Conservation (phyloP, 371 early-diverging fungal species). For the Saksenaea oblongispora region DNA sequence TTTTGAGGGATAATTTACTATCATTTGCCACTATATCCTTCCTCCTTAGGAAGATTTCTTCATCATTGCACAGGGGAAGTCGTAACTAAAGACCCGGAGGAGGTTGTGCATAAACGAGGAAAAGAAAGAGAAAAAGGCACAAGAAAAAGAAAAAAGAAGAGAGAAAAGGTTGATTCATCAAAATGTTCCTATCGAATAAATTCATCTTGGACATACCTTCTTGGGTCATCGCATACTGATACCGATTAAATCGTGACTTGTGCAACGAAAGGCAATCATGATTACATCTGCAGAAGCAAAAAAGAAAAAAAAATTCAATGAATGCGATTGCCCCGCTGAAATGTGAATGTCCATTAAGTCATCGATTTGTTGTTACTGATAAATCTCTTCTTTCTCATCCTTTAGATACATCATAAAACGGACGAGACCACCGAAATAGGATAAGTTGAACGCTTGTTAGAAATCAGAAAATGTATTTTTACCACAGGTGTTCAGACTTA, state of each 20-base stretch:
- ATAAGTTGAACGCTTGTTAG: background rate
- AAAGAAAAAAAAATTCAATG: slow-evolving; percentile 1
- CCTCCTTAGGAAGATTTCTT: background rate
- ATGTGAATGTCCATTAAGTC: background rate
- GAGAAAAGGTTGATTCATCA: background rate
- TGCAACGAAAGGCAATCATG: background rate
- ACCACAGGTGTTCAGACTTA: background rate
- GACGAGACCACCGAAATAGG: background rate
- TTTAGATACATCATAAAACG: background rate
- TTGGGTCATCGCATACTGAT: background rate
- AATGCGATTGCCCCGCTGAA: slow-evolving; percentile 4
- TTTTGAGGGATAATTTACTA: background rate
- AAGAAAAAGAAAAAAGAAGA: background rate
- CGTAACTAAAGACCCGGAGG: background rate
- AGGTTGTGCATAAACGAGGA: background rate
- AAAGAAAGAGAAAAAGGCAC: no score
- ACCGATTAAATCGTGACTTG: background rate
- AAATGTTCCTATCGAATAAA: background rate
- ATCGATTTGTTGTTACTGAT: slow-evolving; percentile 1
- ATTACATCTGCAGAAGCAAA: slow-evolving; percentile 2
- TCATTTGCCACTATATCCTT: background rate
- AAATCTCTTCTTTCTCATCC: background rate
- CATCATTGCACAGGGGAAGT: background rate
- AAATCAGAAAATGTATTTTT: background rate
- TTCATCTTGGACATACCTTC: background rate